Evolutionary conservation across 108 stramenopile species (phyloP).

Genomic region (Pseudonitzschia multistriata): DNA sequence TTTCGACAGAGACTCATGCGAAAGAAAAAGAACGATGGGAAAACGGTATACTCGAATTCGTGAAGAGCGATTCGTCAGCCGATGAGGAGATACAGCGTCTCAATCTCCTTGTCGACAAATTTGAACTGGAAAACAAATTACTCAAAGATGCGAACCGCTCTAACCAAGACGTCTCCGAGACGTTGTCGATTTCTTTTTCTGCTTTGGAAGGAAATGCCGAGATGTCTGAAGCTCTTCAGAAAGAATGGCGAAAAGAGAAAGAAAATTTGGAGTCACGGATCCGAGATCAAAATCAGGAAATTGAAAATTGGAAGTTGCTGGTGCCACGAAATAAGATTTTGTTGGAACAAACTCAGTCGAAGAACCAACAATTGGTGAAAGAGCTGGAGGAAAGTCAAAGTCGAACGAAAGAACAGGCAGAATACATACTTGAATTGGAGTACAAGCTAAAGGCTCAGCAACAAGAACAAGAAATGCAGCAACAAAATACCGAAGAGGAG

Average conservation of each 20-base stretch:
- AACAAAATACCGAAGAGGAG: not conserved
- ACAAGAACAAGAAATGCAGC: not conserved
- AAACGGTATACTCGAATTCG: not conserved
- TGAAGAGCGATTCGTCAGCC: not conserved
- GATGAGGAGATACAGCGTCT: not conserved
- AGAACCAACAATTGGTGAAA: constrained; percentile 5
- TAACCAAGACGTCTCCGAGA: not conserved
- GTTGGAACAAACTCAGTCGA: constrained; percentile 24
- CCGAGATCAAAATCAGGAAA: constrained; percentile 12
- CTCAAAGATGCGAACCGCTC: not conserved
- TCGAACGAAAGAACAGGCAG: not conserved
- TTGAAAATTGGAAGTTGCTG: constrained; percentile 31
- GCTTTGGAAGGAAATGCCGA: not conserved
- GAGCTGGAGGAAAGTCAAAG: not conserved
- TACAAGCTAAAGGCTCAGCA: not conserved
- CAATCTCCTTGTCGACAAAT: not conserved
- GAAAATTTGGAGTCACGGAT: constrained; percentile 15
- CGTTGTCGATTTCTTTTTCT: not conserved
- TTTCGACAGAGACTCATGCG: not conserved
- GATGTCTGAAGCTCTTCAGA: not conserved
- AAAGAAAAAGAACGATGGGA: constrained; percentile 2
- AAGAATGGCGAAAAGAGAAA: constrained; percentile 12
- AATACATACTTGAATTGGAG: not conserved
- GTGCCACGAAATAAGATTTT: constrained; percentile 29
- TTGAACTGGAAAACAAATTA: not conserved